Base-by-base conservation (phyloP, 805 yeast genomes). In the Candida railenensis region DNA sequence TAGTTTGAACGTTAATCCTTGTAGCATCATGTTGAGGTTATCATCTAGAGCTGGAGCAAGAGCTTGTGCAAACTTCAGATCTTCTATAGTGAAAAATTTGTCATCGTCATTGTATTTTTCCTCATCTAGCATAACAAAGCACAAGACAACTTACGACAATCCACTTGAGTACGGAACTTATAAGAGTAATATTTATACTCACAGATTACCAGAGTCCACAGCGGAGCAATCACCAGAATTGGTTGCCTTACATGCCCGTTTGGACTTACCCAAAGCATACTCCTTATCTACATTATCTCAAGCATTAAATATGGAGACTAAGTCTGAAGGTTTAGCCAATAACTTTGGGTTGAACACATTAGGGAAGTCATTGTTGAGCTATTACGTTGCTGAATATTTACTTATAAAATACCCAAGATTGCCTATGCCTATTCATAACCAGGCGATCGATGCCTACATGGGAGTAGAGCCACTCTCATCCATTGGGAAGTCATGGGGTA, bases 401-500 rank as follows among this genome's bases (percentile, higher is more conserved):
- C 69, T 89, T 56, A 66, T 83, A 43, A 81, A 78, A 53, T 90
- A 90, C 63, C 99, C 99, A 45, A 81, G 99, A 62, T 75, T 94
- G 43, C 99, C 99, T 15, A 77, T 85, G 50, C 78, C 82, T 7
- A 85, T 91, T 22, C 77, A 89, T 47, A 81, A 83, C 55, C 81
- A 83, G 4, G 88, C 96, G 0, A 83, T 87, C 7, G 85, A 87
- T 54, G 78, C 94, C 0, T 87, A 82, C 61, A 77, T 87, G 59
- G 87, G 92, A 3, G 78, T 81, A 32, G 77, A 74, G 14, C 77
- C 89, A 0, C 72, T 94, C 47, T 71, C 80, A 33, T 78, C 77
- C 42, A 71, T 90, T 21, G 97, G 90, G 32, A 77, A 75, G 57
- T 59, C 70, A 16, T 94, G 97, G 97, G 99, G 99, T 69, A 83